Conservation (phyloP, 805 yeast genomes). For the Hanseniaspora hatyaiensis region DNA sequence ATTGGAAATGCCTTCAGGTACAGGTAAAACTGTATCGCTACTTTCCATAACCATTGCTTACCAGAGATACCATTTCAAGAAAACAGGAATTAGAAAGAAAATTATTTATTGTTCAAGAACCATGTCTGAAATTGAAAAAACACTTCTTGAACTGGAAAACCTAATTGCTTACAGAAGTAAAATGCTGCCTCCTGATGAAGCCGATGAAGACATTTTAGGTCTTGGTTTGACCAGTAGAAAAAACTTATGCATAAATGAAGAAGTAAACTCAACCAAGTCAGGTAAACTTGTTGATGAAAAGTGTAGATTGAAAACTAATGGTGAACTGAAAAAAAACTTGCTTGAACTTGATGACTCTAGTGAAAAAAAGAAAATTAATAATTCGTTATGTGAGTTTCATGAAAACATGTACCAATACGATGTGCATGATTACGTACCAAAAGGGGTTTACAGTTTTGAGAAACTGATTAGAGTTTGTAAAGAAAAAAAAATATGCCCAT, state of each 20-base stretch:
- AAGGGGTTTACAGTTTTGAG: slow-evolving; percentile 92
- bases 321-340: slow-evolving; percentile 60
- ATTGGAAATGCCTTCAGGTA: slow-evolving; percentile 98
- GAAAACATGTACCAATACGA: slow-evolving; percentile 79
- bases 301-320: slow-evolving; percentile 90
- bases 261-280: slow-evolving; percentile 73
- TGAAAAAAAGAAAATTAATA: slow-evolving; percentile 35
- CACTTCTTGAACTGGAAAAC: slow-evolving; percentile 76
- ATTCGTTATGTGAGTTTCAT: slow-evolving; percentile 70
- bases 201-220: slow-evolving; percentile 69
- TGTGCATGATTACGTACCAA: slow-evolving; percentile 78
- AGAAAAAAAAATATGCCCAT: slow-evolving; percentile 77
- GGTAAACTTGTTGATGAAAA: slow-evolving; percentile 92
- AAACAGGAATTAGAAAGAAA: slow-evolving; percentile 42
- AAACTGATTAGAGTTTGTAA: slow-evolving; percentile 66
- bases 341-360: slow-evolving; percentile 48
- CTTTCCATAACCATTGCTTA: slow-evolving; percentile 87
- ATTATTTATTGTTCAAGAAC: slow-evolving; percentile 97
- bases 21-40: slow-evolving; percentile 92
- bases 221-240: slow-evolving; percentile 89
- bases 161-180: slow-evolving; percentile 77
- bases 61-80: slow-evolving; percentile 90
- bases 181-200: slow-evolving; percentile 74
- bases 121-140: slow-evolving; percentile 97
- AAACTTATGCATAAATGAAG: slow-evolving; percentile 84